Conservation (phyloP, 345 rosid genomes). For the Fremontodendron californicum region DNA sequence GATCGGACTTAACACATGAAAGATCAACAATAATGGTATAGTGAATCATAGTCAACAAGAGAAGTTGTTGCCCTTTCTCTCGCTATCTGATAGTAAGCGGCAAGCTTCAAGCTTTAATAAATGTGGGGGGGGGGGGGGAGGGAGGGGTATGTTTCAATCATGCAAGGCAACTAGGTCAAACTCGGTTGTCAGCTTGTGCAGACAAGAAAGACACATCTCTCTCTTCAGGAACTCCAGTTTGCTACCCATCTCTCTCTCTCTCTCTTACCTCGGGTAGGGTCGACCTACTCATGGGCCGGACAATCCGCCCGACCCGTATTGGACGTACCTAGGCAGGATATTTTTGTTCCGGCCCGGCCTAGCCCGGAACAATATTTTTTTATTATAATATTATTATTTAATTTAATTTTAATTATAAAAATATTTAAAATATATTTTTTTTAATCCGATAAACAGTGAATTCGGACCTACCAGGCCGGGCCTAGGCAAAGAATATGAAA, state of each 20-base stretch:
- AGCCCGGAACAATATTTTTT: too few relatives aligned
- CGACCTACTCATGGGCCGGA: too few relatives aligned
- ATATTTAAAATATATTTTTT: too few relatives aligned
- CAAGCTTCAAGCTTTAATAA: constrained; percentile 19
- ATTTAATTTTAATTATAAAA: too few relatives aligned
- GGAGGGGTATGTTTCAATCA: constrained; percentile 40
- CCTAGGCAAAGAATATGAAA: too few relatives aligned
- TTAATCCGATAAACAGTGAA: too few relatives aligned
- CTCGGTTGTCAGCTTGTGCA: constrained; percentile 45
- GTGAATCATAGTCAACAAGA: neutral
- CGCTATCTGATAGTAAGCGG: constrained; percentile 5
- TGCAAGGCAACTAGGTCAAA: constrained; percentile 36
- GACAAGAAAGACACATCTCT: constrained; percentile 34
- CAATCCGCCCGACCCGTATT: too few relatives aligned
- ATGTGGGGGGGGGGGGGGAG: constrained; percentile 14
- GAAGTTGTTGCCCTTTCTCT: neutral
- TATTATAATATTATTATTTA: too few relatives aligned
- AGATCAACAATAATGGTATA: neutral
- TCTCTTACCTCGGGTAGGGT: too few relatives aligned
- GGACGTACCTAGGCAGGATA: too few relatives aligned
- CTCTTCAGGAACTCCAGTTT: constrained; percentile 24
- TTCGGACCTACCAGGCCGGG: too few relatives aligned
- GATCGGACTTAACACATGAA: neutral
- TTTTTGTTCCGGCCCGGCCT: too few relatives aligned
- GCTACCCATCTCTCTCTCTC: neutral